Evolutionary conservation across 2,329 filamentous ascomycete species (phyloP), one percentile per base, ranked within the genome.

Genomic region (Cladosporium oxysporum): DNA sequence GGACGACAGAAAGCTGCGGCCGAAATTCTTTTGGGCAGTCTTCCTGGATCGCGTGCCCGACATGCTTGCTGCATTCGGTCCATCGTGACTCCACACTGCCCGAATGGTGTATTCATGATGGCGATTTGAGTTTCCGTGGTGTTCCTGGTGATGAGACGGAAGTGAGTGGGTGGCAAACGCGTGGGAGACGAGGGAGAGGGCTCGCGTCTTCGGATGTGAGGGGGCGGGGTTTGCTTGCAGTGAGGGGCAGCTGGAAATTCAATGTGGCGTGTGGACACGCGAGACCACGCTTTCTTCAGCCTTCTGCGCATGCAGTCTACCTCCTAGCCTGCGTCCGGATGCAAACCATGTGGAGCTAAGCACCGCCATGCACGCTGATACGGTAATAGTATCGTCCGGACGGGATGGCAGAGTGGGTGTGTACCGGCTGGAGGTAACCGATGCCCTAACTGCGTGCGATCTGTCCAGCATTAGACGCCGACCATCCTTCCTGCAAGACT

Each of bases 31-130:
- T 47, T 47, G 41, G n/a, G n/a, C 41, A 47, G 5, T 23, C 41
- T 5, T 1, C 41, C 41, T 47, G n/a, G 55, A 58, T 41, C 33
- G 55, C 55, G 55, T 58, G 55, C 55, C 31, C 33, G 55, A 37
- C 55, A 41, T 58, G n/a, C 7, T 41, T 11, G 31, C 31, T 28
- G 31, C 33, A 21, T 23, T 41, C 21, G 55, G 23, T 23, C 5
- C 55, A 41, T 58, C 5, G 7, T 37, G 55, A 33, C 18, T 28
- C 55, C 55, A 58, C 55, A 58, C 41, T 58, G 33, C 11, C 52
- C 52, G 52, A 28, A 55, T 55, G 52, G 29, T 47, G 41, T 55
- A 55, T 55, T 55, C 52, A 18, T n/a, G 29, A 55, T 23, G 10
- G 29, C 41, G 8, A 29, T 33, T 31, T 21, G 52, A 33, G 52